Evolutionary conservation across 2,329 filamentous ascomycete species (phyloP).

Genomic region (Colletotrichum karsti): DNA sequence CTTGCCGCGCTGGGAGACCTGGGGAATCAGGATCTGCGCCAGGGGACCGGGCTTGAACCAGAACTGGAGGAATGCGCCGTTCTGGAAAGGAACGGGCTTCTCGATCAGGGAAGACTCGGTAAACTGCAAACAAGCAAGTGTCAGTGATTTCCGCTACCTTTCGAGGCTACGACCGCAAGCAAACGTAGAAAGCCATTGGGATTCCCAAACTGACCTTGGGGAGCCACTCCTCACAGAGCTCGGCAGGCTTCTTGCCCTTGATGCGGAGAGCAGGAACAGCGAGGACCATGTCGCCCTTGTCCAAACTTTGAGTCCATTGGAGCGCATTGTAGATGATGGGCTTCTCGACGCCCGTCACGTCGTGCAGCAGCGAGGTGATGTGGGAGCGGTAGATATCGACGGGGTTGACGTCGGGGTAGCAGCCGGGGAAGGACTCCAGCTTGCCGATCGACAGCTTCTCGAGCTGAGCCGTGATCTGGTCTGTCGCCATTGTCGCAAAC

Average conservation of each 20-base stretch:
- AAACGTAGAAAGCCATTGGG: neutral
- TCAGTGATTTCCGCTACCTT: neutral
- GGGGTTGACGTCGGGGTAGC: slow-evolving; percentile 75
- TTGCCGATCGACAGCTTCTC: slow-evolving; percentile 44
- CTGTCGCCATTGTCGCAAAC: slow-evolving; percentile 34
- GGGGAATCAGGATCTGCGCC: slow-evolving; percentile 71
- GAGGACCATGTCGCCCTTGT: slow-evolving; percentile 84
- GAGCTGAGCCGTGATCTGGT: slow-evolving; percentile 42
- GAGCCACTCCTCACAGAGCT: slow-evolving; percentile 69
- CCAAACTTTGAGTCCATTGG: slow-evolving; percentile 80
- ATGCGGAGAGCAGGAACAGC: slow-evolving; percentile 82
- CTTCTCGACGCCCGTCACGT: slow-evolving; percentile 75
- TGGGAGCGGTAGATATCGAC: slow-evolving; percentile 83
- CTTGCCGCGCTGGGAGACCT: slow-evolving; percentile 68
- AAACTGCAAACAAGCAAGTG: slow-evolving; percentile 57
- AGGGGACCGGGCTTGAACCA: slow-evolving; percentile 79
- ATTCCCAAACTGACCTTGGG: slow-evolving; percentile 55
- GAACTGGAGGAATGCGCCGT: slow-evolving; percentile 78
- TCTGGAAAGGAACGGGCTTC: slow-evolving; percentile 66
- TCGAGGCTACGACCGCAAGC: neutral
- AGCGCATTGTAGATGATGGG: slow-evolving; percentile 78
- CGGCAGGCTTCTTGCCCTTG: slow-evolving; percentile 74
- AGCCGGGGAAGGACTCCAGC: slow-evolving; percentile 58
- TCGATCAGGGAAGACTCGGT: slow-evolving; percentile 78
- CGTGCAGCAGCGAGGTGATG: slow-evolving; percentile 73